Evolutionary conservation across 805 yeast species (phyloP).

Genomic region (Danielozyma ontarioensis): DNA sequence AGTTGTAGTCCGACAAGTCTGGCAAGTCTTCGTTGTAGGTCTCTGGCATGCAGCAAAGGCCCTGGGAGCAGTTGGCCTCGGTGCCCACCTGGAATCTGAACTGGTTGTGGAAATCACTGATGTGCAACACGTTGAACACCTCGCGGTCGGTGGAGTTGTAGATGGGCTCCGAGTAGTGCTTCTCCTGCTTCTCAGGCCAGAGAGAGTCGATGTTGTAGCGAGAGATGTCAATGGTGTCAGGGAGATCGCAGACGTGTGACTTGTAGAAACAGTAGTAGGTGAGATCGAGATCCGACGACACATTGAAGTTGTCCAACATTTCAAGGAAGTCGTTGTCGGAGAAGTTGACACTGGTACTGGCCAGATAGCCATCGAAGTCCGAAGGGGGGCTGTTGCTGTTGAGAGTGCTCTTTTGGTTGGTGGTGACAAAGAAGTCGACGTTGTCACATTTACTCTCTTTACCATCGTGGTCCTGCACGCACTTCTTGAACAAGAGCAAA

Average conservation of each 20-base stretch:
- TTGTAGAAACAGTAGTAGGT: conserved; percentile 52
- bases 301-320: conserved; percentile 30
- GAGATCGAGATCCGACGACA: conserved; percentile 31
- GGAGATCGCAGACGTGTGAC: conserved; percentile 44
- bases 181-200: conserved; percentile 33
- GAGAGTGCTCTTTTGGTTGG: conserved; percentile 21
- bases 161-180: conserved; percentile 22
- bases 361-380: conserved; percentile 13
- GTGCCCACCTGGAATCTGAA: conserved; percentile 48
- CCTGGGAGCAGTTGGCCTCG: conserved; percentile 52
- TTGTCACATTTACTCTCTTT: conserved; percentile 28
- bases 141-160: conserved; percentile 20
- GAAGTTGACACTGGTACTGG: conserved; percentile 25
- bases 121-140: conserved; percentile 56
- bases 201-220: conserved; percentile 18
- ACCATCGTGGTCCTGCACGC: conserved; percentile 23
- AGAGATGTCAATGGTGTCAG: conserved; percentile 39
- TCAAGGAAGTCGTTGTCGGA: conserved; percentile 36
- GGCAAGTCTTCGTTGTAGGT: conserved; percentile 31
- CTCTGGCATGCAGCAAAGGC: conserved; percentile 60
- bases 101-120: conserved; percentile 64
- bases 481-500: conserved; percentile 31
- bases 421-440: conserved; percentile 33
- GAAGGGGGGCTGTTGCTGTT: conserved; percentile 13
- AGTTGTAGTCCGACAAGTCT: conserved; percentile 17